A percentile compares a stretch with the other conserved stretches of the same genome.
These are phyloP conservation scores for Tilletiopsis washingtonensis DNA, from an alignment of 1,284 basidiomycete genomes.

Conservation along the genomic window DNA sequence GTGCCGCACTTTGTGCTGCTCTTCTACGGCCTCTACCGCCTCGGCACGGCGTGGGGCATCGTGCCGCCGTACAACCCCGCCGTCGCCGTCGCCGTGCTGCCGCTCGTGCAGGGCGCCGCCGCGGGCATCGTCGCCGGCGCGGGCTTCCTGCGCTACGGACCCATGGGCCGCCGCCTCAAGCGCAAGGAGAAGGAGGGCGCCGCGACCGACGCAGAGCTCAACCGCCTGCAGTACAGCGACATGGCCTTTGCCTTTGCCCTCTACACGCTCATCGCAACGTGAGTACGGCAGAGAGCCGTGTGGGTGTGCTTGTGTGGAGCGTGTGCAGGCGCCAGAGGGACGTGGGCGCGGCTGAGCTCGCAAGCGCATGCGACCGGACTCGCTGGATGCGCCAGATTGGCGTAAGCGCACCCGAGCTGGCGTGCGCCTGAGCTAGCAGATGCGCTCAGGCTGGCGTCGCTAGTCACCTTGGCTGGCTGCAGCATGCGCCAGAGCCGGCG, in stretches of 20 bases:
- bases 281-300: not conserved
- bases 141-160: not conserved
- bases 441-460: not conserved
- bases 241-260: not conserved
- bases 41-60: not conserved
- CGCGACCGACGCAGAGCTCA: not conserved
- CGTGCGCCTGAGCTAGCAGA: no score
- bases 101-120: not conserved
- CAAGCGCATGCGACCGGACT: not conserved
- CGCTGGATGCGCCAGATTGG: not conserved
- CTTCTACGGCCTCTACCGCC: not conserved
- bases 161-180: not conserved
- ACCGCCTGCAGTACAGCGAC: not conserved
- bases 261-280: not conserved
- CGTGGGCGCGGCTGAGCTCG: not conserved
- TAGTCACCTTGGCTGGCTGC: not conserved
- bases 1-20: not conserved
- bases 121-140: not conserved
- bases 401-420: not conserved
- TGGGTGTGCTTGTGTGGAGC: not conserved
- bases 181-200: not conserved
- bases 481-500: not conserved
- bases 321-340: not conserved
- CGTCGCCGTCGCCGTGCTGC: not conserved
- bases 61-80: not conserved